Conservation (phyloP, 2,329 filamentous ascomycete genomes). For the Rutstroemia sp. region DNA sequence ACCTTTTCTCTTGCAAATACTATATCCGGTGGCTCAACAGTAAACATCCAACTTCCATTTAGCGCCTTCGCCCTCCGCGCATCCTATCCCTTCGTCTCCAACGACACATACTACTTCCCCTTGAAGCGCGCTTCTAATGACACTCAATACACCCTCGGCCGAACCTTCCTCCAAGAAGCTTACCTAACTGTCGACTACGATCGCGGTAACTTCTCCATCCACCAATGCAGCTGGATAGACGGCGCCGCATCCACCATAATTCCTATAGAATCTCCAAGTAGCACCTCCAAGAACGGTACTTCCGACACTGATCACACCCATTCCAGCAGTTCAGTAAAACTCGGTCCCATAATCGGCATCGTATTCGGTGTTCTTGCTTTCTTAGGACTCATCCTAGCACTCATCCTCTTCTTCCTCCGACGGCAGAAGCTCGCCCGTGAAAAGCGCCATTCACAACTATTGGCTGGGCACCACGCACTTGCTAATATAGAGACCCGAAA, state of each 20-base stretch:
- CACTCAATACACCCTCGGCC: constrained; percentile 32
- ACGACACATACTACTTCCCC: constrained; percentile 32
- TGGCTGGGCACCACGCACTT: not conserved
- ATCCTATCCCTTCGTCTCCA: constrained; percentile 27
- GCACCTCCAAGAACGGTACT: not conserved
- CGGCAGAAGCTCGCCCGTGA: not conserved
- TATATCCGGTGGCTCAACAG: constrained; percentile 19
- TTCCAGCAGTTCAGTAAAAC: not conserved
- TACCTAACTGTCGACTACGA: constrained; percentile 31
- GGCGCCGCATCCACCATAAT: constrained; percentile 22
- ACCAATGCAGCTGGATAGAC: constrained; percentile 29
- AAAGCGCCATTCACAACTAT: not conserved
- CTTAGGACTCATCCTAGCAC: not conserved
- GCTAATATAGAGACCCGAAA: not conserved
- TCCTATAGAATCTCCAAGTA: constrained; percentile 5
- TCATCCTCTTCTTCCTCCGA: not conserved
- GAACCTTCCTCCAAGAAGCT: constrained; percentile 36
- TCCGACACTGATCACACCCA: not conserved
- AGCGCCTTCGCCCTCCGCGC: constrained; percentile 32
- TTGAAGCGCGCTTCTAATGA: constrained; percentile 30
- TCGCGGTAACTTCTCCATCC: constrained; percentile 33
- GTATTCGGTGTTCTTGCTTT: not conserved
- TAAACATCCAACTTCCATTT: constrained; percentile 32
- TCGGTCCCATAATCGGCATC: not conserved
- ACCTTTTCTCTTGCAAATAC: constrained; percentile 30